Evolutionary conservation across 176 grass and related monocot genomes (phyloP).

Genomic region (Eragrostis nindensis): DNA sequence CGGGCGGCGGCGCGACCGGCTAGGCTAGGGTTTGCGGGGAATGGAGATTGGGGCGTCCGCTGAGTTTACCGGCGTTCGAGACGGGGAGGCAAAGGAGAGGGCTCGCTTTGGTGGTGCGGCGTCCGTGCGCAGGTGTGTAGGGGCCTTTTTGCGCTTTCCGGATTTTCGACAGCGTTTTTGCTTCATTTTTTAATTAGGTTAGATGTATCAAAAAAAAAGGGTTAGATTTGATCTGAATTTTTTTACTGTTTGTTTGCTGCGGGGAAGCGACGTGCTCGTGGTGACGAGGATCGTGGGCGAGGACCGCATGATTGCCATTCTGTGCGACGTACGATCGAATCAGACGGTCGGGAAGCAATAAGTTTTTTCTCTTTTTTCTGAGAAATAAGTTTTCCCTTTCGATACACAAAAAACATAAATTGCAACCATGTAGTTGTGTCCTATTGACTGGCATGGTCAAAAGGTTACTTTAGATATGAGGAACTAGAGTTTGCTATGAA

Average conservation of each 20-base stretch:
- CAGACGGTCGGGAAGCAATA: no score
- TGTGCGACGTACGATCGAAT: no score
- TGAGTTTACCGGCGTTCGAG: slow-evolving; percentile 20
- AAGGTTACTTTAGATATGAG: no score
- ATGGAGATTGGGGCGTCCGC: slow-evolving; percentile 17
- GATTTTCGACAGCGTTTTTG: slow-evolving; percentile 7
- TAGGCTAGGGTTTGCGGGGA: slow-evolving; percentile 36
- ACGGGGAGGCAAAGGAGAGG: not conserved
- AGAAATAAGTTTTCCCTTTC: no score
- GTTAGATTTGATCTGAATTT: not conserved
- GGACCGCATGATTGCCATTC: no score
- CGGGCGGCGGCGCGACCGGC: not conserved
- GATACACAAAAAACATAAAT: no score
- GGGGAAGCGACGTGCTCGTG: not conserved
- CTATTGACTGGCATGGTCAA: no score
- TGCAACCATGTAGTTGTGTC: no score
- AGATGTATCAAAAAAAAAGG: no score
- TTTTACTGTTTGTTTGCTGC: not conserved
- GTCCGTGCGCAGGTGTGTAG: not conserved
- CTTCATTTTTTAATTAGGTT: not conserved
- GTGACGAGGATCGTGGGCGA: no score
- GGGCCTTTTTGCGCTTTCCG: not conserved
- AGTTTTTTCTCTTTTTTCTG: no score
- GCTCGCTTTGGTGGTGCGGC: slow-evolving; percentile 16
- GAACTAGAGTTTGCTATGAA: no score